These are phyloP conservation scores for Protostelium mycophagum DNA, from an alignment of 78 protist genomes.

Conservation along the genomic window DNA sequence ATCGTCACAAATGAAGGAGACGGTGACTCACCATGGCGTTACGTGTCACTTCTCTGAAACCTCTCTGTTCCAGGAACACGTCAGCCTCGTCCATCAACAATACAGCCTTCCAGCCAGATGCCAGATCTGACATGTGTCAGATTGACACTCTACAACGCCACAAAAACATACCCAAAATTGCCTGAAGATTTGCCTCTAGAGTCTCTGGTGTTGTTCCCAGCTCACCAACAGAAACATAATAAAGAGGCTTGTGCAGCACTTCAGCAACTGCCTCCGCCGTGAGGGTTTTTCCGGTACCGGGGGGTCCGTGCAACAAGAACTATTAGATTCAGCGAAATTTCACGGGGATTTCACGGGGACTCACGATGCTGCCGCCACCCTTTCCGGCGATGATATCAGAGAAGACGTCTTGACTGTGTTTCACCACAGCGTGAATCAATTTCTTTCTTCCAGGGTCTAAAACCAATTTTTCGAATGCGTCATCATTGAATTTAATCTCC, in stretches of 20 bases:
- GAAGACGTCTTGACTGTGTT: constrained; percentile 4
- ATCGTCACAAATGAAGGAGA: no score
- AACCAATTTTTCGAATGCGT: not conserved
- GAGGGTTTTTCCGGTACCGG: constrained; percentile 29
- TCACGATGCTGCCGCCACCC: constrained; percentile 37
- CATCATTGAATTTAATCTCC: not conserved
- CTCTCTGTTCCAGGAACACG: constrained; percentile 33
- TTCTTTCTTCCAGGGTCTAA: not conserved
- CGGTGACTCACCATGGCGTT: constrained; percentile 42
- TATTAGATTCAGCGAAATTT: not conserved
- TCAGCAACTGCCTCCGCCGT: constrained; percentile 39
- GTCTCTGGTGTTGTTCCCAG: constrained; percentile 11
- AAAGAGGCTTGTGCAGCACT: constrained; percentile 27
- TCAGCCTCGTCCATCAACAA: constrained; percentile 53
- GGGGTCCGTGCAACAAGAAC: constrained; percentile 7
- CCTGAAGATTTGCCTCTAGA: not conserved
- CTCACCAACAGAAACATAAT: constrained; percentile 30
- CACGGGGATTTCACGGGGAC: not conserved
- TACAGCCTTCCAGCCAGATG: constrained; percentile 39
- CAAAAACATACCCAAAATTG: constrained; percentile 7
- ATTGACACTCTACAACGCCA: constrained; percentile 16
- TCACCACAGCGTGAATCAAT: not conserved
- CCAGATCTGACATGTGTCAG: constrained; percentile 22
- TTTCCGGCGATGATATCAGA: constrained; percentile 25
- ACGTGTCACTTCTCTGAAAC: constrained; percentile 6